Evolutionary conservation across 257 asterid species (phyloP), one percentile per base, ranked within the genome.

Genomic region (Capsicum rhomboideum): DNA sequence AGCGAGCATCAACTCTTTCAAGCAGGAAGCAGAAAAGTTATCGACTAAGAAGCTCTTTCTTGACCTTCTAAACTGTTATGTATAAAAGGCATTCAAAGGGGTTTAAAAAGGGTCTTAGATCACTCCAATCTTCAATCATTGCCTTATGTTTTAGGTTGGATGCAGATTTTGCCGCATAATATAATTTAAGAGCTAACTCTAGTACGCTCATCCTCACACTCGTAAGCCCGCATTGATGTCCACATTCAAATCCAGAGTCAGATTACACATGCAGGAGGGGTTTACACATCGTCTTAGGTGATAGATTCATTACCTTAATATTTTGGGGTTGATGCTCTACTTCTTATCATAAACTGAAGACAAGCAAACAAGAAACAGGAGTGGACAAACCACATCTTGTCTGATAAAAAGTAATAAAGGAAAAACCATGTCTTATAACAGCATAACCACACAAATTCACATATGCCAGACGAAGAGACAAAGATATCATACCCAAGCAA

Each of bases 401-500:
- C 31, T 37, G 78, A 34, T 34, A 67, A 67, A 67, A 37, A 0
- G 78, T 37, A 68, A 68, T 68, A 10, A 37, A 37, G 28, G 52
- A 18, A 37, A 68, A 77, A 9, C 8, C 82, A 17, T 77, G 42
- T 28, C 16, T 26, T 26, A 50, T 77, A 46, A 75, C 80, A 75
- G 26, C 13, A 74, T 20, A 71, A 23, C 68, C 26, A 10, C 77
- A 49, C 37, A 66, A 20, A 55, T 28, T 3, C 13, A 52, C 54
- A 54, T 20, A 23, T 16, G 21, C 16, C 64, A 64, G 67, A 84
- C 67, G 37, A 78, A 69, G 71, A 79, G 50, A 67, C 53, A 16
- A 37, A 29, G 85, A 77, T 6, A 77, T 28, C 64, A 88, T 87
- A 94, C 98, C 98, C 98, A 94, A 44, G 87, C 81, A 77, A 93